Base-by-base conservation (phyloP, 768 basidiomycete species). In the Rhizopogon vinicolor region DNA sequence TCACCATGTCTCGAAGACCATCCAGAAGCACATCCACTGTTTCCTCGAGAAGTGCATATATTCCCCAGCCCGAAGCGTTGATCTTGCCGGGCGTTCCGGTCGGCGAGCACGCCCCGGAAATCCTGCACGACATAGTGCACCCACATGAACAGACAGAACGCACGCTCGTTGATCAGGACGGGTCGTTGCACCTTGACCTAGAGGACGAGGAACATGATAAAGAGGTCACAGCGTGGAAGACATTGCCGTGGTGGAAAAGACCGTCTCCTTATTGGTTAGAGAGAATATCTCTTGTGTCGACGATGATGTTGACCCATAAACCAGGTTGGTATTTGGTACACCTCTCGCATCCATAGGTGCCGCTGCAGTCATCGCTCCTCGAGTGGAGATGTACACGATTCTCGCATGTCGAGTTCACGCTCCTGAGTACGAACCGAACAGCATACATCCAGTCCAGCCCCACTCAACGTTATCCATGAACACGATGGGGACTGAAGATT, bases 181-280 rank as follows among this genome's bases (percentile, higher is more conserved):
- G 53, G 22, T 39, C 59, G 50, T 9, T 52, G 42, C 44, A 61
- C 40, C 50, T 62, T 45, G 50, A 64, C 29, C 57, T 64, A 19
- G 68, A 72, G 29, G 65, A 69, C 13, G 58, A 64, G 31, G 53
- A 55, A 3, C 71, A 75, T 44, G 63, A 62, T 19, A 65, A 67
- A 37, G 63, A 69, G 37, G 52, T 65, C 16, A 46, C 51, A 0
- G 60, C 63, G 46, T 63, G 69, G 58, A 62, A 66, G 55, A 58
- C 41, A 3, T 73, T 78, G 44, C 85, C 88, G 3, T 91, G 89
- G 89, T 91, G 86, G 81, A 89, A 75, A 71, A 73, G 79, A 41
- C 87, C 90, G 3, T 89, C 89, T 0, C 77, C 87, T 0, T 78
- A 75, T 72, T 91, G 89, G 91, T 90, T 59, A 61, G 82, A 71